Evolutionary conservation across 139 green algal genomes (phyloP).

Genomic region (Closterium sp.): DNA sequence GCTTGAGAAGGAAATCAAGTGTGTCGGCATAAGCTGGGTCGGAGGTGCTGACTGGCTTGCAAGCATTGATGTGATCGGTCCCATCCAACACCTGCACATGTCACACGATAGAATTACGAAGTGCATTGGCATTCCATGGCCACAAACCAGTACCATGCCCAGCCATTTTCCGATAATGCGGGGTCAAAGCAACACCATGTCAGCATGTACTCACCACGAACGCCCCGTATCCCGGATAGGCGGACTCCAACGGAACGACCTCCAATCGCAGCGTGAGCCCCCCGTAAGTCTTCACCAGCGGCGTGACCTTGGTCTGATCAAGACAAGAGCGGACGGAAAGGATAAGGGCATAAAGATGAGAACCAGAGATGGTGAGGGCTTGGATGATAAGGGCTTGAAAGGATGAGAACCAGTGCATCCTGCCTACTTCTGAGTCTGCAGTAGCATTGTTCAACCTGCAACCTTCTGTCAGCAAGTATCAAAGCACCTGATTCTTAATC

Average conservation of each 20-base stretch:
- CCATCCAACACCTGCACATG: constrained; percentile 31
- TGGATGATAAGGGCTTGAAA: not conserved
- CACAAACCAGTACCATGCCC: too few relatives aligned
- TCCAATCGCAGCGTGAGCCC: constrained; percentile 31
- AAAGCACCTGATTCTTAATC: not conserved
- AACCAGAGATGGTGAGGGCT: not conserved
- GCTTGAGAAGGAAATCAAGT: constrained; percentile 29
- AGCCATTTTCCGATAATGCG: too few relatives aligned
- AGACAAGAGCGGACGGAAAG: not conserved
- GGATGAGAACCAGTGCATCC: not conserved
- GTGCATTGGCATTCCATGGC: too few relatives aligned
- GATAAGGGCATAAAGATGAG: not conserved
- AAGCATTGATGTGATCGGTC: constrained; percentile 45
- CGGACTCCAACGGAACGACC: constrained; percentile 52
- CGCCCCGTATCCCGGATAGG: constrained; percentile 53
- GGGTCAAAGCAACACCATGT: too few relatives aligned
- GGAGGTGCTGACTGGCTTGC: constrained; percentile 21
- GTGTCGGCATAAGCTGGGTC: constrained; percentile 35
- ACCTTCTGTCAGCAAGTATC: too few relatives aligned
- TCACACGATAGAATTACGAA: not conserved
- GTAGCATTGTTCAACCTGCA: too few relatives aligned
- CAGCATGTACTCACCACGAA: constrained; percentile 34
- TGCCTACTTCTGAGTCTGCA: too few relatives aligned
- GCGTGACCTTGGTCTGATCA: constrained; percentile 36
- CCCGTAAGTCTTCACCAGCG: constrained; percentile 36